Conservation (phyloP, 257 asterid species). For the Gentiana dahurica region DNA sequence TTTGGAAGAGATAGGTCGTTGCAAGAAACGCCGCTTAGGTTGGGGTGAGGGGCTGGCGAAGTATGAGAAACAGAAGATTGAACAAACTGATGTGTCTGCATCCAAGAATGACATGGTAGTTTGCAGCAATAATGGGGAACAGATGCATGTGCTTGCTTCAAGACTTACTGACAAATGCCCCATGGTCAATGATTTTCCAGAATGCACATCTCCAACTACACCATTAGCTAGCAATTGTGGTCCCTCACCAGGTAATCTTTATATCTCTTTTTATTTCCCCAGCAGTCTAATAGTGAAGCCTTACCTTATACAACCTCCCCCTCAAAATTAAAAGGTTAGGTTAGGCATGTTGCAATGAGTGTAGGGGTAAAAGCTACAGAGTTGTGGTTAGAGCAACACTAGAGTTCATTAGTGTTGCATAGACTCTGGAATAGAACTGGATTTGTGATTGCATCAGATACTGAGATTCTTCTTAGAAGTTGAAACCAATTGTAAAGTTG, state of each 20-base stretch:
- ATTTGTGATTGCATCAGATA: too few relatives aligned
- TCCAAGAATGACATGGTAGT: constrained; percentile 19
- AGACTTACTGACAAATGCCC: constrained; percentile 54
- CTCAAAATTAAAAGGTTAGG: too few relatives aligned
- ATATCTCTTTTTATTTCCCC: neutral
- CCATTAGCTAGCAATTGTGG: constrained; percentile 82
- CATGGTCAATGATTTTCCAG: constrained; percentile 30
- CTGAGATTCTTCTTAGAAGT: too few relatives aligned
- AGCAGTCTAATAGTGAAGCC: too few relatives aligned
- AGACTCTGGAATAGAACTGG: too few relatives aligned
- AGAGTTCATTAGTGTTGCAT: too few relatives aligned
- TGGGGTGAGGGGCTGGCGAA: constrained; percentile 99
- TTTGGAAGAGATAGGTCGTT: constrained; percentile 36
- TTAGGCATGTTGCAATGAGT: too few relatives aligned
- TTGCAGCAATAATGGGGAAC: constrained; percentile 35
- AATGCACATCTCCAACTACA: constrained; percentile 62
- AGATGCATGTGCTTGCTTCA: constrained; percentile 25
- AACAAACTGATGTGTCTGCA: constrained; percentile 46
- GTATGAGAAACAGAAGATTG: constrained; percentile 88
- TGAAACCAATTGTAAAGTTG: too few relatives aligned
- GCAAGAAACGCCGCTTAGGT: constrained; percentile 95
- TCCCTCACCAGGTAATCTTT: constrained; percentile 69
- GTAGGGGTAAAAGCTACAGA: too few relatives aligned
- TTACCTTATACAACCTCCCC: too few relatives aligned
- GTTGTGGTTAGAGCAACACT: too few relatives aligned